Evolutionary conservation across 345 rosid species (phyloP).

Genomic region (Linum tenue): DNA sequence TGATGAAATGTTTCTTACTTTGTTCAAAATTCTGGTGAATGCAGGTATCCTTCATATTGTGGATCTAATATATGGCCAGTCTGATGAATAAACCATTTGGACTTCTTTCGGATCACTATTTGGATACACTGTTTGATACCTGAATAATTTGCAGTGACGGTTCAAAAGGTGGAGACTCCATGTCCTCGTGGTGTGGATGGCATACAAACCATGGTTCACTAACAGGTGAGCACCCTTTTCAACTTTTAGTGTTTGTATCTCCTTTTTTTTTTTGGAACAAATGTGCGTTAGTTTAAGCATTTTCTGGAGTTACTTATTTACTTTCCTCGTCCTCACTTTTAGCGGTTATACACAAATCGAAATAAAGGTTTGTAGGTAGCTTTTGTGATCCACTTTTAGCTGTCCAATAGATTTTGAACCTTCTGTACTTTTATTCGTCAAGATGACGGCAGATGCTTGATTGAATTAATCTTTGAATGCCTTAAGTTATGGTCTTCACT

Average conservation of each 20-base stretch:
- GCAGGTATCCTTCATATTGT: slow-evolving; percentile 81
- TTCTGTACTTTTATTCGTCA: background rate
- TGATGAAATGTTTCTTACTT: background rate
- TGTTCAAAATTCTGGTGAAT: background rate
- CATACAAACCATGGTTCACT: slow-evolving; percentile 87
- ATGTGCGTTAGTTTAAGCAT: background rate
- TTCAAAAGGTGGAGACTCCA: slow-evolving; percentile 36
- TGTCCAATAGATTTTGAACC: background rate
- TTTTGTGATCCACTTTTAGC: background rate
- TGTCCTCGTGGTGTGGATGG: slow-evolving; percentile 98
- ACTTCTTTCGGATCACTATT: background rate
- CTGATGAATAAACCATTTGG: background rate
- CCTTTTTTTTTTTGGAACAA: background rate
- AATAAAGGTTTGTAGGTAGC: background rate
- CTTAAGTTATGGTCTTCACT: background rate
- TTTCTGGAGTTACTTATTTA: too few species aligned
- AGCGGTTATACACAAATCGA: too few species aligned
- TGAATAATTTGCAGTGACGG: slow-evolving; percentile 34
- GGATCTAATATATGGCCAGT: slow-evolving; percentile 95
- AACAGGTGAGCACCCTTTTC: slow-evolving; percentile 64
- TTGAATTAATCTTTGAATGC: background rate
- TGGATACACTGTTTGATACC: background rate
- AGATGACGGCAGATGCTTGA: background rate
- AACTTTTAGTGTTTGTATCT: too few species aligned
- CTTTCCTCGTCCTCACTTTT: too few species aligned